Percentiles rank a stretch among this genome's conserved stretches.
Conservation (phyloP, 2,329 filamentous ascomycete genomes). For the Pyrenophora teres region DNA sequence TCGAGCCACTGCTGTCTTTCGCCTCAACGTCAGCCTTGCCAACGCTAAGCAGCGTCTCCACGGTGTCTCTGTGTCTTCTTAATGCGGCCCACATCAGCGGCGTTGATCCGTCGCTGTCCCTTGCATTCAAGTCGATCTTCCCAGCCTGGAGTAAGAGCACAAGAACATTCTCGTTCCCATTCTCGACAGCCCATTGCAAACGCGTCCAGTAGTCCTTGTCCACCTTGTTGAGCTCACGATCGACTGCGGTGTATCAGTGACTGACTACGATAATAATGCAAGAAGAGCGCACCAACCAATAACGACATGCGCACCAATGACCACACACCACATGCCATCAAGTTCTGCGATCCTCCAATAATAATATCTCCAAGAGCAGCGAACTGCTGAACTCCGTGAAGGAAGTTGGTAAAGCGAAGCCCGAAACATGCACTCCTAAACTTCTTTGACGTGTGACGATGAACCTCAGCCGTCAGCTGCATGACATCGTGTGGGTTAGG, state of each 20-base stretch:
- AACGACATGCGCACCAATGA: slow-evolving; percentile 51
- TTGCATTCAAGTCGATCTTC: background rate
- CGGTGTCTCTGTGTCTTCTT: background rate
- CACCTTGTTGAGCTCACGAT: slow-evolving; percentile 14
- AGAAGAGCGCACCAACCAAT: slow-evolving; percentile 37
- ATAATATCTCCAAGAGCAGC: slow-evolving; percentile 51
- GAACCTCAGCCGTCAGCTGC: slow-evolving; percentile 45
- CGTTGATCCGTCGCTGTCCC: background rate
- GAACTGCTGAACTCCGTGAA: slow-evolving; percentile 52
- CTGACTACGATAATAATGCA: slow-evolving; percentile 23
- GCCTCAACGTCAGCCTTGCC: background rate
- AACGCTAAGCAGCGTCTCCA: background rate
- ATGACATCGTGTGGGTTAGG: slow-evolving; percentile 17
- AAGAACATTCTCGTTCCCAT: slow-evolving; percentile 7
- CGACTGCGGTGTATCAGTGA: slow-evolving; percentile 25
- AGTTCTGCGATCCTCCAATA: slow-evolving; percentile 52
- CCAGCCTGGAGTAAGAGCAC: background rate
- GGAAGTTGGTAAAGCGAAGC: slow-evolving; percentile 49
- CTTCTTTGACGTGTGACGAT: slow-evolving; percentile 35
- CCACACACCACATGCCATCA: slow-evolving; percentile 55
- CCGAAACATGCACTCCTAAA: slow-evolving; percentile 44
- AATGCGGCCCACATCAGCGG: background rate
- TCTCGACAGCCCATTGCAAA: background rate
- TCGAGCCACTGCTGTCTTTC: background rate
- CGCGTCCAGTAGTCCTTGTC: background rate